Conservation (phyloP, 257 asterid species). For the Nicotiana otophora region DNA sequence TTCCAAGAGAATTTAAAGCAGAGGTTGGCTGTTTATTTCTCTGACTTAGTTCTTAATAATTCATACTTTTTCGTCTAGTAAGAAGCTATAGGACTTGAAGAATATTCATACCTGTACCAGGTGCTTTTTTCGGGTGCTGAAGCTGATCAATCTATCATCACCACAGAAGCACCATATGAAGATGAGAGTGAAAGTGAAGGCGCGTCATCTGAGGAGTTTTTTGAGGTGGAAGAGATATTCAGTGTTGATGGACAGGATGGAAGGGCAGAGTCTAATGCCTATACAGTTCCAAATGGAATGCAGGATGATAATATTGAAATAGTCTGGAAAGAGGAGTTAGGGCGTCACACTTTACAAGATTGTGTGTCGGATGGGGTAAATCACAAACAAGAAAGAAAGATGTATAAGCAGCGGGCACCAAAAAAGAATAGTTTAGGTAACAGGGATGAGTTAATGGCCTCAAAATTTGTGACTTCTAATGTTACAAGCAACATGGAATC, state of each 20-base stretch:
- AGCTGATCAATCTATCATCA: slow-evolving; percentile 47
- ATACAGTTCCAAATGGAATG: slow-evolving; percentile 26
- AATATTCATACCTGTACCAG: slow-evolving; percentile 52
- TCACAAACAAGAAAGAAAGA: slow-evolving; percentile 30
- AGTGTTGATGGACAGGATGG: slow-evolving; percentile 63
- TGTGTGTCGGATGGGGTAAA: slow-evolving; percentile 58
- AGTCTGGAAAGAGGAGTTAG: slow-evolving; percentile 46
- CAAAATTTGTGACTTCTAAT: slow-evolving; percentile 25
- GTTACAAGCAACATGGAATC: slow-evolving; percentile 25
- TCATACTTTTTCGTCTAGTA: slow-evolving; percentile 6
- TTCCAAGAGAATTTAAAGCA: slow-evolving; percentile 74
- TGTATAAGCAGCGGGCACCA: slow-evolving; percentile 15
- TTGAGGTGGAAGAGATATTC: slow-evolving; percentile 97
- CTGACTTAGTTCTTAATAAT: slow-evolving; percentile 21
- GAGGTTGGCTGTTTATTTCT: slow-evolving; percentile 60
- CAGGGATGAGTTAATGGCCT: slow-evolving; percentile 24
- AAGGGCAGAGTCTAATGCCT: slow-evolving; percentile 50
- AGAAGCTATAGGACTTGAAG: slow-evolving; percentile 35
- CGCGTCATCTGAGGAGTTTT: slow-evolving; percentile 79
- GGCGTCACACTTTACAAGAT: slow-evolving; percentile 74
- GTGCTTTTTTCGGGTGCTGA: slow-evolving; percentile 84
- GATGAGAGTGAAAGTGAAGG: slow-evolving; percentile 59
- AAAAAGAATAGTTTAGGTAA: slow-evolving; percentile 17
- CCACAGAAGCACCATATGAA: slow-evolving; percentile 47
- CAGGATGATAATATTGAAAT: slow-evolving; percentile 34